Evolutionary conservation across 352 stramenopile genomes (phyloP), one percentile per base, ranked within the genome.

Genomic region (Hyaloperonospora brassicae): DNA sequence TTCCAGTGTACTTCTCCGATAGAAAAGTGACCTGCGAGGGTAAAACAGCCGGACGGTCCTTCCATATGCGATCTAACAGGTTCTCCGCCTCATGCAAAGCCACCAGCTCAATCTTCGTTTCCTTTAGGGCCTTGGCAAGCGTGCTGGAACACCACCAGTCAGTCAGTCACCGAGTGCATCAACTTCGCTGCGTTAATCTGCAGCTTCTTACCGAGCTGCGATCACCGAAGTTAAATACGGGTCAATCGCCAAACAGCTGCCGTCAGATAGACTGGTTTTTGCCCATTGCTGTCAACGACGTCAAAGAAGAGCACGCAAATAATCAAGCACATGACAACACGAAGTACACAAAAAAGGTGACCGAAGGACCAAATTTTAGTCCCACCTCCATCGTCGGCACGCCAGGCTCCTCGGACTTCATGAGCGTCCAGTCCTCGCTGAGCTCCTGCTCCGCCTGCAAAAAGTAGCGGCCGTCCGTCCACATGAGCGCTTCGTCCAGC

Each of bases 391-490:
- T 87, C 5, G 87, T 95, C 2, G 86, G 88, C 17, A 98, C 89
- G 11, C 84, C 93, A 22, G 84, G 76, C 59, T 97, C 76, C 40
- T 96, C 93, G 22, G 76, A 68, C 68, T 97, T 98, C 91, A 98
- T 98, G 25, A 99, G 78, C 62, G 75, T 96, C 93, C 94, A 98
- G 8, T 89, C 83, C 9, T 72, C 68, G 59, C 92, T 90, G 22
- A 99, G 66, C 67, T 98, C 70, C 45, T 97, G 70, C 48, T 88
- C 79, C 12, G 97, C 97, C 76, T 99, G 97, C 42, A 98, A 70
- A 61, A 97, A 98, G 61, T 99, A 99, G 40, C 97, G 79, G 0
- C 95, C 96, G 61, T 99, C 97, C 5, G 97, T 99, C 96, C 96
- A 99, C 43, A 99, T 77, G 46, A 97, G 68, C 27, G 92, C 93